phyloP scores from a whole-genome alignment of 2,329 filamentous ascomycete species.

The Paramyrothecium roridum region DNA sequence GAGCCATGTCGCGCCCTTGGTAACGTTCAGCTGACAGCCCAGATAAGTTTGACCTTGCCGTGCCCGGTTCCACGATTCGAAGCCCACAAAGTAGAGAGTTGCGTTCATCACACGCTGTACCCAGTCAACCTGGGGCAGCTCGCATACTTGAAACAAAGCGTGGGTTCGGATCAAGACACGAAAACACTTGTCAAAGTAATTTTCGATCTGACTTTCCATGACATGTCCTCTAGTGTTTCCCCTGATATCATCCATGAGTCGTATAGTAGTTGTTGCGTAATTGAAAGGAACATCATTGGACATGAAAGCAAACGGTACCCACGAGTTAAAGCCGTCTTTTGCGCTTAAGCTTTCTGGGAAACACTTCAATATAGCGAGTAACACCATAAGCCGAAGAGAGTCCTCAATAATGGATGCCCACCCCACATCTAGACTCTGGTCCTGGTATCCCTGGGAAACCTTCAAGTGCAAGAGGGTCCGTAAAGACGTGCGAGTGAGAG shows the following conservation, averaged over 20 bases:
- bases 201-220: not conserved
- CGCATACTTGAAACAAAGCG: not conserved
- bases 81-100: slow-evolving; percentile 6
- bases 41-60: slow-evolving; percentile 1
- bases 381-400: not conserved
- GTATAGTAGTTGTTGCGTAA: not conserved
- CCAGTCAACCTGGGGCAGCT: slow-evolving; percentile 1
- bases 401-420: not conserved
- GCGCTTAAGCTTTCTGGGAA: not conserved
- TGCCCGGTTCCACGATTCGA: slow-evolving; percentile 6
- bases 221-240: not conserved
- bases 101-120: not conserved
- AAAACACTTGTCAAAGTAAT: not conserved
- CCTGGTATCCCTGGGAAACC: not conserved
- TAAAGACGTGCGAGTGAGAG: not conserved
- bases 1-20: slow-evolving; percentile 4
- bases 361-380: not conserved
- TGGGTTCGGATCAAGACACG: not conserved
- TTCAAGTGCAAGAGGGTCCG: not conserved
- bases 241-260: not conserved
- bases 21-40: slow-evolving; percentile 1
- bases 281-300: not conserved
- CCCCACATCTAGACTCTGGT: not conserved
- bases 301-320: not conserved
- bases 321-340: not conserved